Conservation (phyloP, 2,329 filamentous ascomycete genomes). For the Colletotrichum nymphaeae region DNA sequence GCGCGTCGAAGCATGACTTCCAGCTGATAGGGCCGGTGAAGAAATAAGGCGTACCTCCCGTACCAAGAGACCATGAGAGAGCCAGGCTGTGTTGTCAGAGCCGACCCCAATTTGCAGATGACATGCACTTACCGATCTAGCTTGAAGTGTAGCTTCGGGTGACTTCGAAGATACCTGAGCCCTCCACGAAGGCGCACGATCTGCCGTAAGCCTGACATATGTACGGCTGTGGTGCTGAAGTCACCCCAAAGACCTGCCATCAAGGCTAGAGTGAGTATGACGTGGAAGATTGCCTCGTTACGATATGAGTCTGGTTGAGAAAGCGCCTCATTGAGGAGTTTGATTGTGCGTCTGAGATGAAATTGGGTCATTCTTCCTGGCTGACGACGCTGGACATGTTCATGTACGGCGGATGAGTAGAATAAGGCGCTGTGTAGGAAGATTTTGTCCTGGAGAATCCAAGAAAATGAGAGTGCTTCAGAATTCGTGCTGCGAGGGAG, state of each 20-base stretch:
- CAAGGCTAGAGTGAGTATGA: constrained; percentile 13
- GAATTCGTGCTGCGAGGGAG: constrained; percentile 10
- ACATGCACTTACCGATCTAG: not conserved
- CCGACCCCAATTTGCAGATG: not conserved
- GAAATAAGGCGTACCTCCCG: not conserved
- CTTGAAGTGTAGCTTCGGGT: not conserved
- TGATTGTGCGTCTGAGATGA: constrained; percentile 5
- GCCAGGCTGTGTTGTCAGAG: not conserved
- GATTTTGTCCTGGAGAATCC: constrained; percentile 9
- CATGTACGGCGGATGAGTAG: not conserved
- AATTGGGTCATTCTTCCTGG: not conserved
- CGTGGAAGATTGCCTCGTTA: constrained; percentile 5
- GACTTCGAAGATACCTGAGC: not conserved
- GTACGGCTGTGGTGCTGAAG: not conserved
- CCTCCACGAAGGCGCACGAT: constrained; percentile 7
- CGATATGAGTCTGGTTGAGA: not conserved
- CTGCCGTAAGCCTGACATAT: constrained; percentile 9
- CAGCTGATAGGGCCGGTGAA: not conserved
- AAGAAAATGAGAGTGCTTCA: constrained; percentile 3
- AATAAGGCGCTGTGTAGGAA: constrained; percentile 12
- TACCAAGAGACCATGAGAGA: not conserved
- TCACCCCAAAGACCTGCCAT: constrained; percentile 10
- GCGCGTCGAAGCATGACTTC: not conserved
- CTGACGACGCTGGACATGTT: not conserved
- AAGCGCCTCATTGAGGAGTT: constrained; percentile 1